Conservation (phyloP, 75 land plant genomes). For the Picea sitchensis region DNA sequence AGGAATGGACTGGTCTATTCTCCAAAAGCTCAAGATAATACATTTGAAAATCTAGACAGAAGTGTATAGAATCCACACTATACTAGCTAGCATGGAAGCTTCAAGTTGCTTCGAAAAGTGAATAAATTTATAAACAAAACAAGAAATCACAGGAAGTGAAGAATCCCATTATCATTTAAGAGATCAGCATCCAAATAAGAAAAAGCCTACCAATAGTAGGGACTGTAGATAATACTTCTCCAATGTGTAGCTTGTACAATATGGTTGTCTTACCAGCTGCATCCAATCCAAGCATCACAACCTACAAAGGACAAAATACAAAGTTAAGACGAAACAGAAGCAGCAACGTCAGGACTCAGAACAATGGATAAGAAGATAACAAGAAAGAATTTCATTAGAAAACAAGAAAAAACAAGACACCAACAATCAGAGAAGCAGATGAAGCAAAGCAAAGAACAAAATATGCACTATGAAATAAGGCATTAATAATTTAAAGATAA, state of each 20-base stretch:
- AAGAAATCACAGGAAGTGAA: background rate
- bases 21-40: background rate
- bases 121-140: background rate
- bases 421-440: too few relatives aligned
- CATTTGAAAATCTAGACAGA: background rate
- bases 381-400: too few relatives aligned
- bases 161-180: background rate
- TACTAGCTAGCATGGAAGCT: background rate
- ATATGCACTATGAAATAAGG: too few relatives aligned
- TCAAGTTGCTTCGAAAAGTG: too few relatives aligned
- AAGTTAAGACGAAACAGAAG: too few relatives aligned
- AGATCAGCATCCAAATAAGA: background rate
- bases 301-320: slow-evolving; percentile 20
- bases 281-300: slow-evolving; percentile 73
- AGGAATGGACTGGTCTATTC: background rate
- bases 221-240: slow-evolving; percentile 57
- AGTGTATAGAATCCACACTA: background rate
- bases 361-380: too few relatives aligned
- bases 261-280: slow-evolving; percentile 76
- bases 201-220: slow-evolving; percentile 50
- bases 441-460: too few relatives aligned
- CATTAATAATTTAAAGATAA: too few relatives aligned
- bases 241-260: slow-evolving; percentile 65
- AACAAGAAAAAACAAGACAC: too few relatives aligned
- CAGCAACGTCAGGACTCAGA: too few relatives aligned